Base-by-base conservation (phyloP, 345 rosid genomes). In the Tarenaya hassleriana region DNA sequence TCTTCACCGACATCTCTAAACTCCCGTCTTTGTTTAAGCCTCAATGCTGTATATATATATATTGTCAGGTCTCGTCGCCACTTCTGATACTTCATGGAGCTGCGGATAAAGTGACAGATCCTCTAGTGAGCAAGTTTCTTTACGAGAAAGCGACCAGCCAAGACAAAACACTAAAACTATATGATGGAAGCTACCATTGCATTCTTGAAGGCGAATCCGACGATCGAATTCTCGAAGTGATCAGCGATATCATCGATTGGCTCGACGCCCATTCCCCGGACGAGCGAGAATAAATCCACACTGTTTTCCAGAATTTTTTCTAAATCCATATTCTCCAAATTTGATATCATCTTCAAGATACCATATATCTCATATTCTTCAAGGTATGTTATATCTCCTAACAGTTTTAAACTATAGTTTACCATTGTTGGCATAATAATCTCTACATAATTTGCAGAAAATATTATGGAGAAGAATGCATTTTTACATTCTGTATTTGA, bases 131-230 rank as follows among this genome's bases (percentile, higher is more conserved):
- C 73, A 59, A 60, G 62, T 91, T 91, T 67, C 92, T 91, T 10
- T 77, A 82, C 14, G 73, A 84, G 37, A 68, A 71, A 50, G 82
- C 95, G 51, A 74, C 87, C 1, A 84, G 95, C 77, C 61, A 71
- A 58, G 96, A 87, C 70, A 91, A 87, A 67, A 87, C 92, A 12
- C 59, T 91, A 16, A 84, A 84, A 77, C 84, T 91, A 8, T 91
- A 91, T 47, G 82, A 84, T 13, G 87, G 63, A 20, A 85, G 94
- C 20, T 91, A 78, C 71, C 98, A 91, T 73, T 74, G 89, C 74
- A 84, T 91, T 64, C 84, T 87, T 7, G 95, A 91, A 77, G 96
- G 96, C 13, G 98, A 87, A 61, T 85, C 89, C 7, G 96, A 83
- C 51, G 84, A 77, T 45, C 72, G 73, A 48, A 87, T 84, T 29